These are phyloP conservation scores for Aureobasidium pullulans DNA, from an alignment of 2,329 filamentous ascomycete genomes.

Conservation along the genomic window DNA sequence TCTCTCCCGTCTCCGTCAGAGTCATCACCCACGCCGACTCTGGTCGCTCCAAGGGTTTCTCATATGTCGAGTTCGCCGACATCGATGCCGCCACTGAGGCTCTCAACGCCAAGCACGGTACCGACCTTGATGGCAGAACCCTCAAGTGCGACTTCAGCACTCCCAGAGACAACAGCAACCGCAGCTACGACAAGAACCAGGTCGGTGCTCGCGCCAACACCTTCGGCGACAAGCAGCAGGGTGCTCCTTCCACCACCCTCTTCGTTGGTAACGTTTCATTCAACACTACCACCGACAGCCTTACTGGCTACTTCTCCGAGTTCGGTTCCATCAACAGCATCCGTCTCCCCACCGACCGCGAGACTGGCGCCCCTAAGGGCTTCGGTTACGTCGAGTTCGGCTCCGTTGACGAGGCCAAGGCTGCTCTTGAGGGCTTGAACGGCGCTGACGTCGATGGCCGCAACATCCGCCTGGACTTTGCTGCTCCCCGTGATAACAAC, in stretches of 20 bases:
- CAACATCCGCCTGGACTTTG: conserved; percentile 75
- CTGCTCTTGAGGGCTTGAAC: conserved; percentile 62
- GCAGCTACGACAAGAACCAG: conserved; percentile 44
- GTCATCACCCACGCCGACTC: conserved; percentile 76
- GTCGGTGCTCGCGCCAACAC: conserved; percentile 53
- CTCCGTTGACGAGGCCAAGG: conserved; percentile 74
- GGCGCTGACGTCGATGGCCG: conserved; percentile 67
- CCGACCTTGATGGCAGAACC: conserved; percentile 64
- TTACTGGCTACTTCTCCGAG: conserved; percentile 67
- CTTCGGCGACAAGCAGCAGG: conserved; percentile 67
- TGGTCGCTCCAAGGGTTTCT: conserved; percentile 82
- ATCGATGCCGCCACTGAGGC: conserved; percentile 63
- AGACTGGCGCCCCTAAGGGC: conserved; percentile 78
- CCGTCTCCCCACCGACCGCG: conserved; percentile 81
- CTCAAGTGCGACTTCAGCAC: conserved; percentile 76
- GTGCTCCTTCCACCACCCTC: conserved; percentile 75
- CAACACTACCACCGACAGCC: conserved; percentile 66
- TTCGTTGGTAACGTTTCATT: conserved; percentile 91
- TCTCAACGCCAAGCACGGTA: conserved; percentile 64
- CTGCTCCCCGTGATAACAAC: conserved; percentile 45
- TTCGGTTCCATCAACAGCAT: conserved; percentile 67
- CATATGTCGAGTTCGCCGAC: conserved; percentile 80
- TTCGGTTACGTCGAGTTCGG: conserved; percentile 86
- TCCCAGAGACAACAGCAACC: conserved; percentile 38
- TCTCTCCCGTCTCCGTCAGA: conserved; percentile 63